These are phyloP conservation scores for Ceratocystis lukuohia DNA, from an alignment of 2,329 filamentous ascomycete species.

Conservation along the genomic window DNA sequence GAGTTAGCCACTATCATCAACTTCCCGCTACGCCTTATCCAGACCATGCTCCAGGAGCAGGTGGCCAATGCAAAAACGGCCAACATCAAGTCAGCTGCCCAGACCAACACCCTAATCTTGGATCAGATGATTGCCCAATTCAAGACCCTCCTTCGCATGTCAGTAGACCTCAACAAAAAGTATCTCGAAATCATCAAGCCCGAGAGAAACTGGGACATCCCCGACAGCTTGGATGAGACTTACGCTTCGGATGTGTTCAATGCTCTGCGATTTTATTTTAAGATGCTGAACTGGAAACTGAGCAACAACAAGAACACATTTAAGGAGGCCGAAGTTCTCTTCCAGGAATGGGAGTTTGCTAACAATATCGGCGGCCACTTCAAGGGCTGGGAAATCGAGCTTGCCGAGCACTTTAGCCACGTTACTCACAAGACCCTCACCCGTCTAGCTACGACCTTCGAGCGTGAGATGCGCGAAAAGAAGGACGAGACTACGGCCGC, in stretches of 20 bases:
- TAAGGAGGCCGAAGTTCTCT: conserved; percentile 93
- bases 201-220: conserved; percentile 86
- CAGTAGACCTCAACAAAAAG: conserved; percentile 82
- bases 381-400: conserved; percentile 88
- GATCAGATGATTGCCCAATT: conserved; percentile 98
- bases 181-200: conserved; percentile 73
- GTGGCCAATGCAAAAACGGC: conserved; percentile 82
- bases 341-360: conserved; percentile 96
- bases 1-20: conserved; percentile 93
- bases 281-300: conserved; percentile 95
- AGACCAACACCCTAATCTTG: conserved; percentile 84
- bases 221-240: conserved; percentile 90
- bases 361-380: conserved; percentile 85
- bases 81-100: conserved; percentile 77
- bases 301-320: conserved; percentile 98
- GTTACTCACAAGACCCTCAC: conserved; percentile 86
- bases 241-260: conserved; percentile 88
- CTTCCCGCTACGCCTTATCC: conserved; percentile 87
- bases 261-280: conserved; percentile 94
- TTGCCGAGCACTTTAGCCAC: conserved; percentile 92
- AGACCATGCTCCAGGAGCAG: conserved; percentile 89
- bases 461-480: conserved; percentile 73
- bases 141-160: conserved; percentile 79
- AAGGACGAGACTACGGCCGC: conserved; percentile 72
- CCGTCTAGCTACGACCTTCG: conserved; percentile 79